phyloP scores from a whole-genome alignment of 495 filamentous ascomycete species.

The Lophiostoma macrostomum region DNA sequence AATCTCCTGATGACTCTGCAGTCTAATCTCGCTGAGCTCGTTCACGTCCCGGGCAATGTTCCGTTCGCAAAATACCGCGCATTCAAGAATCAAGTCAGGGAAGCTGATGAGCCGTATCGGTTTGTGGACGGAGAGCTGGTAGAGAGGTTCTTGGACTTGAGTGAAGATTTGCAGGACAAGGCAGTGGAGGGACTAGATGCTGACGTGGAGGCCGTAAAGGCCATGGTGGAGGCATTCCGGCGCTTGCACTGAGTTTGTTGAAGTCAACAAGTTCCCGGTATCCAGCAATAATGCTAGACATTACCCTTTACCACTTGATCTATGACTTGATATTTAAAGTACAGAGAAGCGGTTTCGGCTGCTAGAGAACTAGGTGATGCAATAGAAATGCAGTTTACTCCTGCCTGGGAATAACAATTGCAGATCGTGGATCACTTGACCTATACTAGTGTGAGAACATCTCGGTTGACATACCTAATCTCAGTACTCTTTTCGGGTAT shows the following conservation, averaged over 20 bases:
- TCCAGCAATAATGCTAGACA: too few species aligned
- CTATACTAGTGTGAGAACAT: too few species aligned
- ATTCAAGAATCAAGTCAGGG: conserved; percentile 67
- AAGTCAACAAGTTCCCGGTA: too few species aligned
- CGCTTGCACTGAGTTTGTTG: conserved; percentile 36
- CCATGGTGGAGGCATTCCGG: conserved; percentile 68
- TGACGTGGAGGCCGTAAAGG: conserved; percentile 55
- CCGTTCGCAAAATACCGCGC: conserved; percentile 75
- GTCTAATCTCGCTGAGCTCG: conserved; percentile 58
- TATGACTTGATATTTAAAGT: too few species aligned
- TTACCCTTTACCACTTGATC: too few species aligned
- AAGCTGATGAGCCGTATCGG: conserved; percentile 71
- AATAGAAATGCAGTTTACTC: too few species aligned
- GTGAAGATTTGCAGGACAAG: conserved; percentile 60
- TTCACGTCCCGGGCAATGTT: conserved; percentile 66
- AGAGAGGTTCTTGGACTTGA: conserved; percentile 74
- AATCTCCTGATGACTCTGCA: conserved; percentile 86
- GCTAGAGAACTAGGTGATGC: too few species aligned
- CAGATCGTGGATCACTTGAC: too few species aligned
- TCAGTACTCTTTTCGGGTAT: too few species aligned
- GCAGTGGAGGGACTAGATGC: conserved; percentile 52
- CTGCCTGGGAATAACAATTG: too few species aligned
- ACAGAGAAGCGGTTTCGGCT: too few species aligned
- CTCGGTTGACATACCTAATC: too few species aligned
- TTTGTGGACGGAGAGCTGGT: conserved; percentile 94